Percentiles rank a stretch among this genome's conserved stretches.
These are phyloP conservation scores for Stephania cephalantha DNA, from an alignment of 164 flowering plant genomes.

Conservation along the genomic window DNA sequence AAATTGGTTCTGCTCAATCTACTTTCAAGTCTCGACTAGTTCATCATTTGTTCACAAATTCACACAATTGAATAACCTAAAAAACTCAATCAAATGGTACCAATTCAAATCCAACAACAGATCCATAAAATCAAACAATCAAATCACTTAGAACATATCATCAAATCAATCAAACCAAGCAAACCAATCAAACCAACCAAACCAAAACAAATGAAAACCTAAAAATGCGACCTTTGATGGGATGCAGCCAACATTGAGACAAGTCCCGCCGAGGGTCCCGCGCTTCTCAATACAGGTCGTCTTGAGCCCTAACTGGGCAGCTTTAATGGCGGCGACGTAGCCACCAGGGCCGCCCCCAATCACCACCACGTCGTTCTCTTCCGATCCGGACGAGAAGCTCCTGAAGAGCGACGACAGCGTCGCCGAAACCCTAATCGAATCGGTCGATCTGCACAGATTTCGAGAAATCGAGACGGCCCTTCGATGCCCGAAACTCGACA, in stretches of 20 bases:
- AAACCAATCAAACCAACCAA: background rate
- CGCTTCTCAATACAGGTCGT: constrained; percentile 94
- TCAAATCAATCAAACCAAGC: background rate
- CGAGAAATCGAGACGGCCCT: constrained; percentile 33
- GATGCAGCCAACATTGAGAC: constrained; percentile 95
- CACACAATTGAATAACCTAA: background rate
- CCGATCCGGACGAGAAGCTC: constrained; percentile 65
- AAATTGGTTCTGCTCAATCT: background rate
- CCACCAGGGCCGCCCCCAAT: constrained; percentile 99
- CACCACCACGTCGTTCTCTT: constrained; percentile 85
- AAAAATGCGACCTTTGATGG: constrained; percentile 67
- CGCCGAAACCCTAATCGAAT: constrained; percentile 28
- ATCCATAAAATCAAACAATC: background rate
- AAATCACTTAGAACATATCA: constrained; percentile 4
- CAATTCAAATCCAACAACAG: background rate
- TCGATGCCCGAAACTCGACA: constrained; percentile 58
- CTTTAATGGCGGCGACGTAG: constrained; percentile 93
- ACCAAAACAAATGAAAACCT: constrained; percentile 5
- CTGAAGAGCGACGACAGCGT: constrained; percentile 34
- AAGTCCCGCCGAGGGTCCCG: constrained; percentile 87
- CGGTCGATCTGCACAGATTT: constrained; percentile 21
- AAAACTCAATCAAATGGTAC: too few species aligned
- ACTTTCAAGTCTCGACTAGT: background rate
- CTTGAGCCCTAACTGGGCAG: constrained; percentile 91
- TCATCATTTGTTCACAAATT: background rate